phyloP scores from a whole-genome alignment of 768 basidiomycete genomes.

The Melanogaster broomeanus region DNA sequence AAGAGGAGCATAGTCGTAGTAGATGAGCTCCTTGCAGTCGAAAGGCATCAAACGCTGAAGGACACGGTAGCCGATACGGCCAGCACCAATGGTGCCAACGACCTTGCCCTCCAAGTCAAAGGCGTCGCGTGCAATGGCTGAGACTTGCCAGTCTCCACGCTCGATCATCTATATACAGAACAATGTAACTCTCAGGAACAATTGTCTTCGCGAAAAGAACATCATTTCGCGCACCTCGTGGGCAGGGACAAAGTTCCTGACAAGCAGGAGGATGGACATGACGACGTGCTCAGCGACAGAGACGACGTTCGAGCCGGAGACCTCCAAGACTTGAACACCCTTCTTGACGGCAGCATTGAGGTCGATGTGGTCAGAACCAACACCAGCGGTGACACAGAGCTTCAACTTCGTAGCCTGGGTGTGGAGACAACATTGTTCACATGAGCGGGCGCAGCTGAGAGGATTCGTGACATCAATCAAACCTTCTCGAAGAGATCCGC shows the following conservation, averaged over 20 bases:
- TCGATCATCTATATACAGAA: conserved; percentile 65
- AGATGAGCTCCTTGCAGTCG: conserved; percentile 86
- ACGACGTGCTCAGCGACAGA: conserved; percentile 91
- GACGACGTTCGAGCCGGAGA: conserved; percentile 87
- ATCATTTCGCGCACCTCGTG: conserved; percentile 59
- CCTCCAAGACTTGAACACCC: conserved; percentile 80
- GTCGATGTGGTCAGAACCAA: conserved; percentile 90
- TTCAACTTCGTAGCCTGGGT: conserved; percentile 86
- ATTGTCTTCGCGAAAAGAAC: not conserved
- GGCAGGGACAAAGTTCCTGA: conserved; percentile 86
- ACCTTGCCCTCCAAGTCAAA: conserved; percentile 92
- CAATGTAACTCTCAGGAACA: not conserved
- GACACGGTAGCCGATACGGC: conserved; percentile 85
- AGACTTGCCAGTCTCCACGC: conserved; percentile 85
- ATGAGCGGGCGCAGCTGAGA: conserved; percentile 1
- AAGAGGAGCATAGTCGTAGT: conserved; percentile 83
- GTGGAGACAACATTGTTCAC: not conserved
- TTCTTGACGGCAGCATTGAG: conserved; percentile 84
- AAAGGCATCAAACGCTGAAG: conserved; percentile 80
- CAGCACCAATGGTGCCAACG: conserved; percentile 86
- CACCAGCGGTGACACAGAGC: conserved; percentile 87
- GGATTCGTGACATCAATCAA: conserved; percentile 6
- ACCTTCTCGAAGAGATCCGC: conserved; percentile 71
- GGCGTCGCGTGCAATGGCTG: conserved; percentile 77
- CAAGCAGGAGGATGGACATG: conserved; percentile 88